Evolutionary conservation across 116 monocot genomes (phyloP).

Genomic region (Zostera marina): DNA sequence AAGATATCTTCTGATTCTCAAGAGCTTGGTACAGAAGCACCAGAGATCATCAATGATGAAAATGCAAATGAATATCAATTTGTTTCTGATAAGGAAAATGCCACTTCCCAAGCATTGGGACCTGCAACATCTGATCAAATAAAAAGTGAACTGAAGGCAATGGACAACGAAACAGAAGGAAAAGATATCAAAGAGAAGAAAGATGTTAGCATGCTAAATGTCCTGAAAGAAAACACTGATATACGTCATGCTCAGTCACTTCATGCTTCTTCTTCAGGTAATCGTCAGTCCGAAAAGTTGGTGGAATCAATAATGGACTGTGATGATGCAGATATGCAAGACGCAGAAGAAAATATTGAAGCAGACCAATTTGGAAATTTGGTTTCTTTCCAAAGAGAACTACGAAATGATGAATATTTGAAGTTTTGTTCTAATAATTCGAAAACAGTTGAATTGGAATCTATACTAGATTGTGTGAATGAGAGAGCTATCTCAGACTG

Average conservation of each 20-base stretch:
- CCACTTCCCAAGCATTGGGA: constrained; percentile 67
- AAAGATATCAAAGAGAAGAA: constrained; percentile 24
- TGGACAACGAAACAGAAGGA: constrained; percentile 15
- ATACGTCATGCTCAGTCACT: constrained; percentile 10
- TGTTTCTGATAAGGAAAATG: constrained; percentile 51
- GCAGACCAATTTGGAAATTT: constrained; percentile 17
- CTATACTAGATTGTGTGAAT: constrained; percentile 15
- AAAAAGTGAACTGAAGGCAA: constrained; percentile 13
- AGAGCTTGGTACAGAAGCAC: constrained; percentile 17
- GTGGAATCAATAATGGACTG: constrained; percentile 1
- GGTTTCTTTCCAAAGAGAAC: constrained; percentile 35
- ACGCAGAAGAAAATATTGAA: background rate
- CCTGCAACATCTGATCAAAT: constrained; percentile 66
- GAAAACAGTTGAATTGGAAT: constrained; percentile 12
- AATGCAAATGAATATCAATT: constrained; percentile 53
- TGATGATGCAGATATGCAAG: constrained; percentile 15
- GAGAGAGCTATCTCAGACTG: constrained; percentile 37
- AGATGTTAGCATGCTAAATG: constrained; percentile 16
- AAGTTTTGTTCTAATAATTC: too few species aligned
- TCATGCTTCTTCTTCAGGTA: constrained; percentile 10
- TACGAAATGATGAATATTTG: constrained; percentile 21
- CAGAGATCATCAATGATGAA: constrained; percentile 27
- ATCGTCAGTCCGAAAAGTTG: constrained; percentile 4
- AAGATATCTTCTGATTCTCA: constrained; percentile 41
- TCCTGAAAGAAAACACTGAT: constrained; percentile 19